Base-by-base conservation (phyloP, 1,284 basidiomycete species). In the Termitomyces sp. region DNA sequence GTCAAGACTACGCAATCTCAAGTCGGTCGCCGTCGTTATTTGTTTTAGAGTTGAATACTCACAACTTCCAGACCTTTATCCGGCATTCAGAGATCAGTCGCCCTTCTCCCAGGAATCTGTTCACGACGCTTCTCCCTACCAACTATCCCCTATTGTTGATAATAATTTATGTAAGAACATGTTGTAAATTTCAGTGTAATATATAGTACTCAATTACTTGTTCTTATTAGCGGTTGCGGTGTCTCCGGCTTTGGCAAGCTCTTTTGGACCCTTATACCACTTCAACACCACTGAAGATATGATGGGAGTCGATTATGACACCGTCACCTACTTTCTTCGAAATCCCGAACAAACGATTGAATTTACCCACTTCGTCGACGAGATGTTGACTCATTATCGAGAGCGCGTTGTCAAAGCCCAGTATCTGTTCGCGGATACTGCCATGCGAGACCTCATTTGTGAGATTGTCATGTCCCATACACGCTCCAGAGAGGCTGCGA, bases 151-250 rank as follows among this genome's bases (percentile, higher is more conserved):
- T 30, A 21, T 46, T 55, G 67, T 72, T 68, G 73, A 70, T 68
- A 69, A 65, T 79, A 77, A 72, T 69, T 68, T 80, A 78, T 83
- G 84, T 86, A 86, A 86, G 84, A 80, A 70, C 64, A 70, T 79
- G 82, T 86, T 85, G 78, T 83, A 77, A 82, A 73, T 70, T 65
- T 45, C 48, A 33, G 65, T 78, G 75, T 80, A 81, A 78, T 81
- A 78, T 81, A 80, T 80, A 78, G 77, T 83, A 76, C 82, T 86
- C 82, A 86, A 84, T 76, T 12, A 4, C 71, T 74, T 64, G 50
- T 39, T 66, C 72, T 72, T 76, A 76, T 58, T 58, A 52, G 61
- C 60, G 61, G 56, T 61, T n/a, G n/a, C 3, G 61, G 57, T 40
- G 62, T 57, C 17, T 44, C 49, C 52, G 65, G 64, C 56, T 57